Evolutionary conservation across 495 filamentous ascomycete genomes (phyloP).

Genomic region (Podospora appendiculata): DNA sequence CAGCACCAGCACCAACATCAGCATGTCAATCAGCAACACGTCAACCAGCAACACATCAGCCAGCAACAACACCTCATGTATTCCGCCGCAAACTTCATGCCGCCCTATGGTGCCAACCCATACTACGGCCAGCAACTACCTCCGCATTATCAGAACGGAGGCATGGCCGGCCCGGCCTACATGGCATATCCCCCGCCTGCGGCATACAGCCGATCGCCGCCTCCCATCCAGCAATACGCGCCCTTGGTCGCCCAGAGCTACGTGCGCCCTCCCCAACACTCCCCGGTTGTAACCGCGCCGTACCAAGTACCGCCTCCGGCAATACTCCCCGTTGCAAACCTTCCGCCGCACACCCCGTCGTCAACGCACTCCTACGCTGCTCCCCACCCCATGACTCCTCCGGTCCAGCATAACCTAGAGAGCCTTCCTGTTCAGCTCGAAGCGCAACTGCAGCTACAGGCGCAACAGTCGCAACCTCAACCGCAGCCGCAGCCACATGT

Average conservation of each 20-base stretch:
- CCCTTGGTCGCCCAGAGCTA: slow-evolving; percentile 34
- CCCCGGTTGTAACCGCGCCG: slow-evolving; percentile 29
- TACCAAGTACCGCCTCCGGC: slow-evolving; percentile 30
- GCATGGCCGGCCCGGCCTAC: slow-evolving; percentile 26
- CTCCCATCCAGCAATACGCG: slow-evolving; percentile 33
- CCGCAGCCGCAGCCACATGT: slow-evolving; percentile 1
- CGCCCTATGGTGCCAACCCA: slow-evolving; percentile 9
- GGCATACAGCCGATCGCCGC: slow-evolving; percentile 27
- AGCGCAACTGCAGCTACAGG: slow-evolving; percentile 2
- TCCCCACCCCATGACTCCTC: slow-evolving; percentile 33
- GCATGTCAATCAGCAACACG: slow-evolving; percentile 8
- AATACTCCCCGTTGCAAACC: slow-evolving; percentile 16
- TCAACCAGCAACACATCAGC: slow-evolving; percentile 14
- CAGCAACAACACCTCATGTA: slow-evolving; percentile 31
- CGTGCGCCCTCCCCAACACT: slow-evolving; percentile 33
- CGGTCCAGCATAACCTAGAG: slow-evolving; percentile 8
- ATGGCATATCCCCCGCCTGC: slow-evolving; percentile 29
- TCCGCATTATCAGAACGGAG: slow-evolving; percentile 35
- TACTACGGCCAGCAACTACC: slow-evolving; percentile 16
- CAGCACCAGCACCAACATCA: slow-evolving; percentile 22
- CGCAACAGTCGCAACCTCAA: neutral
- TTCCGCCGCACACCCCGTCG: slow-evolving; percentile 35
- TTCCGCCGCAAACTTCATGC: slow-evolving; percentile 26
- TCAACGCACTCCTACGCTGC: slow-evolving; percentile 32
- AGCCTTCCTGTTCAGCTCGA: slow-evolving; percentile 3